Evolutionary conservation across 2,329 filamentous ascomycete species (phyloP).

Genomic region (Neopestalotiopsis rosae): DNA sequence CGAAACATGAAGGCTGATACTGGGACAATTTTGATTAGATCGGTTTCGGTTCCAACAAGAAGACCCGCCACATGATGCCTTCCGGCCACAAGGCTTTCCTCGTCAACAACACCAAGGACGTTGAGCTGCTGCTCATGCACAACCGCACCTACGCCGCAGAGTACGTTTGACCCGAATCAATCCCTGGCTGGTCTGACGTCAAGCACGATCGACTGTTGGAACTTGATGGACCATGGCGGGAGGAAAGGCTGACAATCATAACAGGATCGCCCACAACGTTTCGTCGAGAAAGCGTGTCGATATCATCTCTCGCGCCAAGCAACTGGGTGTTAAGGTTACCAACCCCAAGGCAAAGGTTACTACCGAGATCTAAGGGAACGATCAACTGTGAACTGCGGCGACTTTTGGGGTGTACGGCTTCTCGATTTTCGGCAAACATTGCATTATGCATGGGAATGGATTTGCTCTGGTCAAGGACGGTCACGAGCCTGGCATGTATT

Average conservation of each 20-base stretch:
- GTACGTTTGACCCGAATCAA: slow-evolving; percentile 63
- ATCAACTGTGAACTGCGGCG: slow-evolving; percentile 27
- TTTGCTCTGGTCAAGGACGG: slow-evolving; percentile 41
- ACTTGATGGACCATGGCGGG: not conserved
- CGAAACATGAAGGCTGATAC: not conserved
- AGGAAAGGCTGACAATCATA: slow-evolving; percentile 42
- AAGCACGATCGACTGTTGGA: slow-evolving; percentile 5
- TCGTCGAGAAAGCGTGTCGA: slow-evolving; percentile 99
- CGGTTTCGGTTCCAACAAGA: slow-evolving; percentile 98
- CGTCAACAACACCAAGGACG: slow-evolving; percentile 94
- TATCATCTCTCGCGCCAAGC: slow-evolving; percentile 96
- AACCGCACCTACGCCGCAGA: slow-evolving; percentile 99
- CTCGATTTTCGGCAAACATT: slow-evolving; percentile 39
- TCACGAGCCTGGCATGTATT: slow-evolving; percentile 40
- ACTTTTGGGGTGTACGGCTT: slow-evolving; percentile 37
- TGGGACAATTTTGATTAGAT: slow-evolving; percentile 64
- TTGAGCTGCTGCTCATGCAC: slow-evolving; percentile 99
- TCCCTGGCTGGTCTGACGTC: not conserved
- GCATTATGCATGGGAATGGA: slow-evolving; percentile 40
- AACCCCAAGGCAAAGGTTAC: slow-evolving; percentile 99
- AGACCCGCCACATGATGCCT: slow-evolving; percentile 98
- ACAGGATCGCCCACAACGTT: slow-evolving; percentile 95
- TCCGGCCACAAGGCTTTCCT: slow-evolving; percentile 99
- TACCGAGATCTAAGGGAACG: slow-evolving; percentile 75
- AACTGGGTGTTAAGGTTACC: slow-evolving; percentile 99